These are phyloP conservation scores for Taphrina communis DNA, from an alignment of 1,139 yeast species.

Conservation along the genomic window DNA sequence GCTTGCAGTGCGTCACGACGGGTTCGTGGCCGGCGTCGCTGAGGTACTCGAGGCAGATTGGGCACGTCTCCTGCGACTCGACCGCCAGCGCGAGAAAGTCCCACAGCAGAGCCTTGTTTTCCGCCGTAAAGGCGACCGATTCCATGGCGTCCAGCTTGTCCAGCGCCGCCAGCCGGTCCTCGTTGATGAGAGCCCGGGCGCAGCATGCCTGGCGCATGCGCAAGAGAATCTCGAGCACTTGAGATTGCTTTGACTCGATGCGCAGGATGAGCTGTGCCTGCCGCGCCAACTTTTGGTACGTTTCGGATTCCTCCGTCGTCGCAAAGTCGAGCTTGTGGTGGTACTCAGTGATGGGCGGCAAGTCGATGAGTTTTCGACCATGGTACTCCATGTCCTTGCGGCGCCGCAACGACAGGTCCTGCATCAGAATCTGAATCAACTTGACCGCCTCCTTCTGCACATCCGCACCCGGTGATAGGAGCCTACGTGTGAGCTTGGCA, in stretches of 20 bases:
- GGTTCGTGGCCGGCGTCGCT: slow-evolving; percentile 37
- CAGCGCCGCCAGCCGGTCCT: slow-evolving; percentile 38
- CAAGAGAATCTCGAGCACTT: slow-evolving; percentile 80
- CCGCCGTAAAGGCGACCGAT: slow-evolving; percentile 42
- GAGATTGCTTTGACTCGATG: slow-evolving; percentile 71
- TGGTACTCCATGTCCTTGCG: slow-evolving; percentile 75
- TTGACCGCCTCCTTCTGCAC: slow-evolving; percentile 61
- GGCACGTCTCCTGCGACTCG: slow-evolving; percentile 45
- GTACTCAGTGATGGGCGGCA: slow-evolving; percentile 66
- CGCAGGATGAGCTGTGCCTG: slow-evolving; percentile 70
- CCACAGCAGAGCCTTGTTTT: slow-evolving; percentile 42
- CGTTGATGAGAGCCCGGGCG: slow-evolving; percentile 59
- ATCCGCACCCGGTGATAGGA: slow-evolving; percentile 18
- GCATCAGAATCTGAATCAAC: slow-evolving; percentile 80
- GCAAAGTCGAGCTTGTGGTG: slow-evolving; percentile 57
- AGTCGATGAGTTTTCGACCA: slow-evolving; percentile 74
- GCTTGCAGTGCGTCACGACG: slow-evolving; percentile 45
- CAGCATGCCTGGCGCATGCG: slow-evolving; percentile 88
- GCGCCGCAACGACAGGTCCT: slow-evolving; percentile 80
- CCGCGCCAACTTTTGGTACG: slow-evolving; percentile 78
- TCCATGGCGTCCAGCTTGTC: slow-evolving; percentile 29
- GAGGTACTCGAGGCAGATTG: slow-evolving; percentile 44
- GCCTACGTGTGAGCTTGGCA: slow-evolving; percentile 64
- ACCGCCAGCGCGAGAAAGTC: slow-evolving; percentile 43
- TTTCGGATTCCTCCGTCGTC: slow-evolving; percentile 65